Evolutionary conservation across 306 rosid species (phyloP).

Genomic region (Gleditsia sinensis): DNA sequence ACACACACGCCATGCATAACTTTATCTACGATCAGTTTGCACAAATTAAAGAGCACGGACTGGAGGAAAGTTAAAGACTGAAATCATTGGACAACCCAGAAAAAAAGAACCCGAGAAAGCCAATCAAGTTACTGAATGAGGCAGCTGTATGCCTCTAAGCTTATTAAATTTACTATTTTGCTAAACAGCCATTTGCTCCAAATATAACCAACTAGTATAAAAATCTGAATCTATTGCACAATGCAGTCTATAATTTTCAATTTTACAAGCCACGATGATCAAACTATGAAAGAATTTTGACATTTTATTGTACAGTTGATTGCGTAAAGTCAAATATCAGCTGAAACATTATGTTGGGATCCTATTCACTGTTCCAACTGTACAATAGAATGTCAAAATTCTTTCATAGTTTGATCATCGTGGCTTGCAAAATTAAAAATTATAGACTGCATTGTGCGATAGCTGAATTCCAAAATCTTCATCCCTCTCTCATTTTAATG

Average conservation of each 20-base stretch:
- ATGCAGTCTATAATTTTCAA: background rate
- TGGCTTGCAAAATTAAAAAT: background rate
- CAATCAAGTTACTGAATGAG: background rate
- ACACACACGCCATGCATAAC: background rate
- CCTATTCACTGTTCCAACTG: too few relatives aligned
- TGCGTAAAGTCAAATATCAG: too few relatives aligned
- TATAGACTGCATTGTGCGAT: background rate
- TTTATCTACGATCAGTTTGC: too few relatives aligned
- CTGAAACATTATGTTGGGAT: too few relatives aligned
- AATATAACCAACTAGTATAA: background rate
- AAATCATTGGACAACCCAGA: background rate
- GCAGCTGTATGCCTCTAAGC: too few relatives aligned
- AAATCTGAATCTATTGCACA: background rate
- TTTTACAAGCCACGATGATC: background rate
- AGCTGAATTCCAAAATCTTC: background rate
- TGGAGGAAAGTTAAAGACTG: background rate
- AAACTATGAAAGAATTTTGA: background rate
- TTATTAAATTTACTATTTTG: background rate
- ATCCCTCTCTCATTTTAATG: conserved; percentile 13
- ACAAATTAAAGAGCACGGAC: background rate
- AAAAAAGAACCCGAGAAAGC: background rate
- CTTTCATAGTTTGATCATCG: background rate
- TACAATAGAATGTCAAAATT: too few relatives aligned
- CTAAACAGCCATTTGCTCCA: background rate
- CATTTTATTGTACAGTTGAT: too few relatives aligned